Base-by-base conservation (phyloP, 169 alveolate genomes). In the Plasmodium knowlesi region DNA sequence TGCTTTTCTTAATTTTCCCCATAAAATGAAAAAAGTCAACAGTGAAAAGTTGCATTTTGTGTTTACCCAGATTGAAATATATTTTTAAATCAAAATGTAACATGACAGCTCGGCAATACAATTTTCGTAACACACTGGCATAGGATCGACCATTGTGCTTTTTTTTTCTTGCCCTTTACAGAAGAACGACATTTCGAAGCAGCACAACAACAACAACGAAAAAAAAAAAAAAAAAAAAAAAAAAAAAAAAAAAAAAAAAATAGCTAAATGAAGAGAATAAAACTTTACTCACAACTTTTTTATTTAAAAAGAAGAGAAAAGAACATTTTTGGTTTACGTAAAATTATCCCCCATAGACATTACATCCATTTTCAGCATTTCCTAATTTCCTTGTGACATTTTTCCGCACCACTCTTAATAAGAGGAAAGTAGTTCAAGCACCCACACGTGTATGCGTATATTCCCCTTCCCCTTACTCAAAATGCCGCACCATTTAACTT, bases 401-500 rank as follows among this genome's bases (percentile, higher is more conserved):
- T 67, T 67, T 67, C 6, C 76, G 37, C 37, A 28, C 39, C 76
- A 22, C 37, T 67, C n/a, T 10, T 67, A 67, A 67, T 19, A 9
- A 67, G 76, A 10, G 19, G 76, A 22, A 79, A 16, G 2, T 4
- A 39, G 30, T 34, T 46, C 74, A 86, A 50, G n/a, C 80, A 86
- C 28, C 76, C 41, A 86, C 79, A 74, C 28, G 61, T 14, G 82
- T 53, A 78, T 28, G 50, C 82, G 46, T 28, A 78, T 10, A 39
- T 19, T 2, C 84, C 9, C 73, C 79, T 6, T 54, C 67, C 57
- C 57, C 50, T 41, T 85, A 54, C 1, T 22, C 22, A 79, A 32
- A 57, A 88, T 88, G 94, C 94, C 94, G 16, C 94, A 88, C 37
- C 88, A 88, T 50, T 88, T 88, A 88, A 88, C 94, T 4, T 88